Evolutionary conservation across 169 alveolate species (phyloP).

Genomic region (Plasmodium yoelii): DNA sequence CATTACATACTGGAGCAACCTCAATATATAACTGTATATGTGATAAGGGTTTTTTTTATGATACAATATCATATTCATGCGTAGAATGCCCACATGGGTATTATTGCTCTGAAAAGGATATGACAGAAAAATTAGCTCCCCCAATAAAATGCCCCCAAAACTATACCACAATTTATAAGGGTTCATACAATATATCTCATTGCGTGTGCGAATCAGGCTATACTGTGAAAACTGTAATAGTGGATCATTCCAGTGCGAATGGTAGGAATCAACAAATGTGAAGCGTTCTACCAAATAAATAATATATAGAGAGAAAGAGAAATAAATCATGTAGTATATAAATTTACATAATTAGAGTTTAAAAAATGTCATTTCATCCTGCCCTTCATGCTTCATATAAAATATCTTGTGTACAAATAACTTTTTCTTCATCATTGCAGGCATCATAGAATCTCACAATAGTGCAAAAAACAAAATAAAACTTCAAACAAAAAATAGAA

Average conservation of each 20-base stretch:
- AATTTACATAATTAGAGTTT: no score
- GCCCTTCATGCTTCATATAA: no score
- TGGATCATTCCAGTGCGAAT: not conserved
- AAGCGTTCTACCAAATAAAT: slow-evolving; percentile 20
- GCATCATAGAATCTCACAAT: no score
- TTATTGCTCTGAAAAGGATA: slow-evolving; percentile 83
- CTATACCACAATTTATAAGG: slow-evolving; percentile 68
- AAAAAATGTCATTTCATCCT: no score
- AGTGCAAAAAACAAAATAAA: no score
- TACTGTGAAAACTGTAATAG: slow-evolving; percentile 21
- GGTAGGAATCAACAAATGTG: not conserved
- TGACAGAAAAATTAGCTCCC: slow-evolving; percentile 27
- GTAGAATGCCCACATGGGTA: slow-evolving; percentile 86
- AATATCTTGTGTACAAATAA: no score
- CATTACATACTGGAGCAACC: slow-evolving; percentile 81
- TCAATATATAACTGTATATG: slow-evolving; percentile 79
- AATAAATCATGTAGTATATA: not conserved
- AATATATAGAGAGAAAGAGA: slow-evolving; percentile 16
- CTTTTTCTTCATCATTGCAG: no score
- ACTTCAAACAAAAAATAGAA: no score
- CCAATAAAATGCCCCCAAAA: slow-evolving; percentile 81
- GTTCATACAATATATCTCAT: slow-evolving; percentile 72
- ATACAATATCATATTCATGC: slow-evolving; percentile 24
- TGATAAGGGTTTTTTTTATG: slow-evolving; percentile 77
- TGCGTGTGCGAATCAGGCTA: slow-evolving; percentile 84